A percentile compares a stretch with the other conserved stretches of the same genome.
phyloP scores from a whole-genome alignment of 495 filamentous ascomycete genomes.

The Glarea lozoyensis region DNA sequence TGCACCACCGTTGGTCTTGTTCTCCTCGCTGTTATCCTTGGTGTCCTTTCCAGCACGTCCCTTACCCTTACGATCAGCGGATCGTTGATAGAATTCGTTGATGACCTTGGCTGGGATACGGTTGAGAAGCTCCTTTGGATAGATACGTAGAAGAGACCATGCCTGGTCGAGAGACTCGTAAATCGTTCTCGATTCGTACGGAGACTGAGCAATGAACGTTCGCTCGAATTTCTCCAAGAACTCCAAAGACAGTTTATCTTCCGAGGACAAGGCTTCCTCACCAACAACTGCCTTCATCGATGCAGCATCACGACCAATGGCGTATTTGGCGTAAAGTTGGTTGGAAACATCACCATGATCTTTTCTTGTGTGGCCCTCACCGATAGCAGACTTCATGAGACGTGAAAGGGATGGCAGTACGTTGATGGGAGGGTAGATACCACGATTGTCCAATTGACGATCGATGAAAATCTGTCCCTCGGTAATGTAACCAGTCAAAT shows the following conservation, averaged over 20 bases:
- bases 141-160: constrained; percentile 92
- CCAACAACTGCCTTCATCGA: constrained; percentile 99
- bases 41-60: constrained; percentile 59
- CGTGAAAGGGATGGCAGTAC: constrained; percentile 96
- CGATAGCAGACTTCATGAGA: constrained; percentile 99
- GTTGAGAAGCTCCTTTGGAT: constrained; percentile 94
- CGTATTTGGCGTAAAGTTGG: constrained; percentile 99
- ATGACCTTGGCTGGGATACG: constrained; percentile 91
- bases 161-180: constrained; percentile 90
- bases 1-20: constrained; percentile 37
- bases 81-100: constrained; percentile 84
- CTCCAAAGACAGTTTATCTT: constrained; percentile 96
- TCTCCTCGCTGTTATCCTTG: constrained; percentile 55
- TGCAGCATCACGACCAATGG: constrained; percentile 95
- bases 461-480: constrained; percentile 99
- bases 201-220: constrained; percentile 80
- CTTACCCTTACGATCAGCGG: constrained; percentile 53
- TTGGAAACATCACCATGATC: constrained; percentile 98
- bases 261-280: constrained; percentile 87
- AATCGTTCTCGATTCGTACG: constrained; percentile 86
- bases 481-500: constrained; percentile 97
- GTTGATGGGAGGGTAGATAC: constrained; percentile 98
- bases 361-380: constrained; percentile 87
- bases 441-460: constrained; percentile 89
- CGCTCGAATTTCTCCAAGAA: constrained; percentile 98